These are phyloP conservation scores for Cercospora citrullina DNA, from an alignment of 2,329 filamentous ascomycete species.

Conservation along the genomic window DNA sequence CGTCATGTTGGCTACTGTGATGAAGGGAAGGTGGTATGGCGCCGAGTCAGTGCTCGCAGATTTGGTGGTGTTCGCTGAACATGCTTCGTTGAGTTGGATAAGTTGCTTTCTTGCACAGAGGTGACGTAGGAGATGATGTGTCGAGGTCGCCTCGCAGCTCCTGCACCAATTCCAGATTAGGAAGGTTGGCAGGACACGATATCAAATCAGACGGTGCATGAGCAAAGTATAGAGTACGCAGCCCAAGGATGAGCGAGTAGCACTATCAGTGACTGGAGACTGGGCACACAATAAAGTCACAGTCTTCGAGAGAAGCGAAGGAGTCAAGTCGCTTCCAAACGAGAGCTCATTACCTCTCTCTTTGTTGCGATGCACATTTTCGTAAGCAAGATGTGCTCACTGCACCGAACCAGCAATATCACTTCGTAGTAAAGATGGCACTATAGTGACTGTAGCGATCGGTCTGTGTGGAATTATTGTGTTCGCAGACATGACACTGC, in stretches of 20 bases:
- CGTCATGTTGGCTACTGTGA: constrained; percentile 22
- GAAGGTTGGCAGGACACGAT: not conserved
- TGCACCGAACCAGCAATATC: not conserved
- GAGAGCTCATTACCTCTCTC: not conserved
- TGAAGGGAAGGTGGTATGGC: not conserved
- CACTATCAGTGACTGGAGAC: not conserved
- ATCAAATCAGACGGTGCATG: not conserved
- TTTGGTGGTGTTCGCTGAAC: not conserved
- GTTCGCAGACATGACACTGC: not conserved
- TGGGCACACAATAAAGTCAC: not conserved
- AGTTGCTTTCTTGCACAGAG: not conserved
- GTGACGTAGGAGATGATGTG: not conserved
- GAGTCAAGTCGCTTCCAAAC: not conserved
- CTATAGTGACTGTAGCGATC: not conserved
- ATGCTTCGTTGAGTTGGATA: not conserved
- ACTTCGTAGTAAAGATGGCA: not conserved
- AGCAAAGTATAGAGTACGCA: not conserved
- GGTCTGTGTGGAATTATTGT: not conserved
- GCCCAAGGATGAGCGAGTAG: not conserved
- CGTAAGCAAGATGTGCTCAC: not conserved
- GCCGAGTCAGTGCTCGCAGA: not conserved
- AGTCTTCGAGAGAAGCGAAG: not conserved
- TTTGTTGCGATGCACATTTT: not conserved
- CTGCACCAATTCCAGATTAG: not conserved
- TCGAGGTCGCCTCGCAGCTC: not conserved